Conservation (phyloP, 371 early-diverging fungal species). For the Syncephalis plumigaleata region DNA sequence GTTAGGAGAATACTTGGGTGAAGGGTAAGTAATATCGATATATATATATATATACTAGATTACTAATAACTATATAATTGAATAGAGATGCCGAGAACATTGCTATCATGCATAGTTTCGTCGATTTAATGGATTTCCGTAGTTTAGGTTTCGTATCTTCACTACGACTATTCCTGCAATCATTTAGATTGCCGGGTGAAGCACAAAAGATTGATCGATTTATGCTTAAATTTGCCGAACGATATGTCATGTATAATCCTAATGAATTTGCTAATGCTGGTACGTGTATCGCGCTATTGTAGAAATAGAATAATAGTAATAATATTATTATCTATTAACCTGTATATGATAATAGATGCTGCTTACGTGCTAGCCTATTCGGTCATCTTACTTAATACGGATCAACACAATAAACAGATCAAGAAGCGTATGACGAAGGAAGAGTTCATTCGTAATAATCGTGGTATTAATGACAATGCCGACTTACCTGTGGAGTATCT, state of each 20-base stretch:
- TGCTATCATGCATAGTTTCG: constrained; percentile 87
- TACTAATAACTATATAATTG: constrained; percentile 9
- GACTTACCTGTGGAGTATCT: constrained; percentile 56
- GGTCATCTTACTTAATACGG: constrained; percentile 91
- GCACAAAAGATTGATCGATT: constrained; percentile 97
- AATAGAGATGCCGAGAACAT: constrained; percentile 48
- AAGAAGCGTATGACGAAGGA: constrained; percentile 63
- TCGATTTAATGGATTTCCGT: constrained; percentile 74
- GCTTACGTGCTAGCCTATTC: constrained; percentile 90
- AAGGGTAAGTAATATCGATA: constrained; percentile 22
- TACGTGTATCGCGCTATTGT: neutral
- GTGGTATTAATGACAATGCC: constrained; percentile 76
- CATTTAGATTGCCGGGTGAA: constrained; percentile 95
- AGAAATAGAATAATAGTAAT: constrained; percentile 8
- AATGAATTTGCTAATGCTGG: constrained; percentile 47
- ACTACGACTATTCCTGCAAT: constrained; percentile 70
- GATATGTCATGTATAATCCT: constrained; percentile 70
- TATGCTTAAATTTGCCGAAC: constrained; percentile 92
- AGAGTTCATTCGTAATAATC: constrained; percentile 56
- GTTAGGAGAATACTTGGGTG: constrained; percentile 93
- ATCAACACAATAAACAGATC: constrained; percentile 77
- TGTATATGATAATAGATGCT: constrained; percentile 22
- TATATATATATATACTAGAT: neutral
- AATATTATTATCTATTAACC: too few relatives aligned
- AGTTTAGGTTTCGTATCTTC: constrained; percentile 66